phyloP scores from a whole-genome alignment of 164 flowering plant genomes.

The Macadamia tetraphylla region DNA sequence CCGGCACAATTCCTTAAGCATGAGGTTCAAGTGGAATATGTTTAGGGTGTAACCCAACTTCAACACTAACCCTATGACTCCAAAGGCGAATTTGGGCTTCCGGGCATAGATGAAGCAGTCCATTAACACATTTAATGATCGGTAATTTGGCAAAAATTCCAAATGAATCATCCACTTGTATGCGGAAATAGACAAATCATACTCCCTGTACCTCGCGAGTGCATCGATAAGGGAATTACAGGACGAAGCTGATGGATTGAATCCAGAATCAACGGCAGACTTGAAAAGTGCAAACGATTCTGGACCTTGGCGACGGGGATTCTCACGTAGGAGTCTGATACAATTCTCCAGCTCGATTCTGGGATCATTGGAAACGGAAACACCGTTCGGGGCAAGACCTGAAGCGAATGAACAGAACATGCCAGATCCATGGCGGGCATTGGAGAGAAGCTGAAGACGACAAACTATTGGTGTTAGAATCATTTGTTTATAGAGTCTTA shows the following conservation, averaged over 20 bases:
- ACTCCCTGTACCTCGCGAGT: slow-evolving; percentile 34
- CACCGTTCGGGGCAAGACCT: neutral
- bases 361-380: slow-evolving; percentile 8
- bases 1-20: slow-evolving; percentile 52
- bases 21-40: slow-evolving; percentile 32
- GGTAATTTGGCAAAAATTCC: slow-evolving; percentile 28
- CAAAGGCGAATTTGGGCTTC: slow-evolving; percentile 33
- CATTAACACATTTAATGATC: slow-evolving; percentile 37
- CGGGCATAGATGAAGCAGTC: slow-evolving; percentile 35
- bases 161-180: slow-evolving; percentile 35
- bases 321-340: slow-evolving; percentile 34
- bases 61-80: slow-evolving; percentile 48
- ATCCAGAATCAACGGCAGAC: slow-evolving; percentile 22
- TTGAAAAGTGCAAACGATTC: slow-evolving; percentile 39
- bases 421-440: neutral
- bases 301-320: slow-evolving; percentile 23
- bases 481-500: neutral
- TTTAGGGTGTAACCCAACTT: slow-evolving; percentile 48
- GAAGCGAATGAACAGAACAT: neutral
- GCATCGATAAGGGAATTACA: slow-evolving; percentile 37
- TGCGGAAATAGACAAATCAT: slow-evolving; percentile 36
- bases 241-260: slow-evolving; percentile 32
- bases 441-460: neutral
- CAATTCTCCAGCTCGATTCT: slow-evolving; percentile 23
- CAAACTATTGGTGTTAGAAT: neutral